Percentiles rank a stretch among this genome's conserved stretches.
These are phyloP conservation scores for Centrapalus pauciflorus DNA, from an alignment of 129 eudicot species.

Conservation along the genomic window DNA sequence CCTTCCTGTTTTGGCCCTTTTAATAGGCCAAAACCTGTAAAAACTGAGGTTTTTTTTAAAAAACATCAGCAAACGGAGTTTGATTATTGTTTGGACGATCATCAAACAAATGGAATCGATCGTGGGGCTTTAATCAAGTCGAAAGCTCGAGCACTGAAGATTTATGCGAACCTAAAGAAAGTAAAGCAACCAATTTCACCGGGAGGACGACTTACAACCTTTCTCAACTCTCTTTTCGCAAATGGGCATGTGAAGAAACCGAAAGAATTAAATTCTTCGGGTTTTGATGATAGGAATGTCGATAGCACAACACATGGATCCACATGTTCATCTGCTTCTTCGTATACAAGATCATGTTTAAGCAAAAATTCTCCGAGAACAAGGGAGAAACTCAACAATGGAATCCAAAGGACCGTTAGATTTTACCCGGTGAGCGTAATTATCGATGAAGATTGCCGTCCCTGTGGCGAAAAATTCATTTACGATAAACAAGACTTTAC, in stretches of 20 bases:
- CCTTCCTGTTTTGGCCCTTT: slow-evolving; percentile 43
- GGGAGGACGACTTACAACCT: slow-evolving; percentile 54
- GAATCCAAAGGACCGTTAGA: slow-evolving; percentile 48
- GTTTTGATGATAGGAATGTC: neutral
- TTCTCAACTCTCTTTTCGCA: slow-evolving; percentile 50
- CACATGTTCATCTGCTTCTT: slow-evolving; percentile 66
- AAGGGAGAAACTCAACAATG: slow-evolving; percentile 43
- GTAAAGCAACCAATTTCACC: slow-evolving; percentile 82
- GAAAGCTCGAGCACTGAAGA: slow-evolving; percentile 44
- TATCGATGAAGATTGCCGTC: slow-evolving; percentile 57
- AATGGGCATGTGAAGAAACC: slow-evolving; percentile 37
- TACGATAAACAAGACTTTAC: slow-evolving; percentile 12
- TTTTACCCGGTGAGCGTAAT: slow-evolving; percentile 63
- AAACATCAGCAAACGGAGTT: slow-evolving; percentile 18
- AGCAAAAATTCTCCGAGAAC: slow-evolving; percentile 55
- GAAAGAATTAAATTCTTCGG: slow-evolving; percentile 16
- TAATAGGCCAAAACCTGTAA: slow-evolving; percentile 32
- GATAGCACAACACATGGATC: slow-evolving; percentile 27
- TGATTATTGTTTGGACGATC: slow-evolving; percentile 17
- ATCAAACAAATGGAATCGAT: neutral
- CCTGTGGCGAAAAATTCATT: slow-evolving; percentile 46
- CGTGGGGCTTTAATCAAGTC: slow-evolving; percentile 32
- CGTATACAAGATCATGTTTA: slow-evolving; percentile 67
- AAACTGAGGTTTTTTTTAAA: neutral
- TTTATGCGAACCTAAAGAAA: slow-evolving; percentile 55